Percentiles rank a stretch among this genome's conserved stretches.
Evolutionary conservation across 2,329 filamentous ascomycete genomes (phyloP).

Genomic region (Colletotrichum trifolii): DNA sequence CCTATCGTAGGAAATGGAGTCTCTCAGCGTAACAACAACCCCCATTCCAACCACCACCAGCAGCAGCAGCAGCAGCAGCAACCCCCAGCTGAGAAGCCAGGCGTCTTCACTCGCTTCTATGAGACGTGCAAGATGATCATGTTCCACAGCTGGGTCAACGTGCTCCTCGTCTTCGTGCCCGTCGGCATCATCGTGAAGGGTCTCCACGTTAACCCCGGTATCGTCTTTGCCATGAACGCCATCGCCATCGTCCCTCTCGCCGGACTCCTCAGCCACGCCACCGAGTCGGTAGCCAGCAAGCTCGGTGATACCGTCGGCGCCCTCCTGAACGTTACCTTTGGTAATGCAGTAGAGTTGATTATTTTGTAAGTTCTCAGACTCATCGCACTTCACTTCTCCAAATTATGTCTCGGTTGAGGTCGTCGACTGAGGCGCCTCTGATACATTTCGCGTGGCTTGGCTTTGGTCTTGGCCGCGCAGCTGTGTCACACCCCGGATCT

Average conservation of each 20-base stretch:
- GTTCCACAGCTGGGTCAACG: conserved; percentile 81
- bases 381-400: not conserved
- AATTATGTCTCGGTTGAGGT: not conserved
- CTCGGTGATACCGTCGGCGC: conserved; percentile 80
- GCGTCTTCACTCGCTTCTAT: conserved; percentile 31
- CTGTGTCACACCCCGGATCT: conserved; percentile 27
- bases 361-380: conserved; percentile 68
- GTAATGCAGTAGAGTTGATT: conserved; percentile 83
- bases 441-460: conserved; percentile 19
- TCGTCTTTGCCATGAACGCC: conserved; percentile 80
- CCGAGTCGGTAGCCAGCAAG: conserved; percentile 78
- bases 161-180: conserved; percentile 82
- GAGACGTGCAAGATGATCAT: conserved; percentile 60
- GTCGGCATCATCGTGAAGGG: conserved; percentile 76
- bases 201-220: conserved; percentile 60
- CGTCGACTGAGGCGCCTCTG: not conserved
- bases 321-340: conserved; percentile 81
- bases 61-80: conserved; percentile 15
- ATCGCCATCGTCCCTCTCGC: conserved; percentile 81
- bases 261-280: conserved; percentile 77
- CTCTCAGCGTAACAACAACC: conserved; percentile 29
- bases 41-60: conserved; percentile 26
- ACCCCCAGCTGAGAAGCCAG: conserved; percentile 9
- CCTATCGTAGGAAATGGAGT: conserved; percentile 60
- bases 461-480: conserved; percentile 20